Evolutionary conservation across 129 eudicot genomes (phyloP), one percentile per base, ranked within the genome.

Genomic region (Dittrichia graveolens): DNA sequence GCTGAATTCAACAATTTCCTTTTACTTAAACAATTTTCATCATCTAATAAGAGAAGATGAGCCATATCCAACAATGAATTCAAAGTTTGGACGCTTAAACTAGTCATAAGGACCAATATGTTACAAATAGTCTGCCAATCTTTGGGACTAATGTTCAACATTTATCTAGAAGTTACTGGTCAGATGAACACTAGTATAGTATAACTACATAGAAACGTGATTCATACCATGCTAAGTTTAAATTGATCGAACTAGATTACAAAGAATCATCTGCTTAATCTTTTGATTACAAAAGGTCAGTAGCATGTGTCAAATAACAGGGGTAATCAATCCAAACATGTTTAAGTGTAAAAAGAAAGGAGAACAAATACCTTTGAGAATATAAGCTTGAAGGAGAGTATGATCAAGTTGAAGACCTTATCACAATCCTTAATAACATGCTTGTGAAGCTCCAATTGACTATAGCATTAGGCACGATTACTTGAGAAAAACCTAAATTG

Each of bases 391-490:
- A 77, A 94, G 89, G 65, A 81, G 87, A 37, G 82, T 71, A 4
- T 96, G 93, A 75, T 94, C 99, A 67, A 90, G 97, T 63, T 90
- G 75, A 58, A 94, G 86, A 8, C 99, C 83, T 70, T 91, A 74
- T 94, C 96, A 13, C 97, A 94, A 64, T 94, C 99, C 91, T 94
- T 94, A 71, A 94, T 83, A 38, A 84, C 99, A 57, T 94, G 99
- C 72, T 90, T 94, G 76, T 94, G 97, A 55, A 94, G 90, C 96
- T 94, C 99, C 89, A 94, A 78, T 81, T 94, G 96, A 81, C 99
- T 90, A 78, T 94, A 94, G 78, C 99, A 94, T 54, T 85, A 94
- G n/a, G 99, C 99, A 74, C 99, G 91, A 81, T 94, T 94, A 78
- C 99, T 94, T 85, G 6, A 62, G 8, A n/a, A n/a, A 38, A 54